Percentiles rank a stretch among this genome's conserved stretches.
These are phyloP conservation scores for Oemleria cerasiformis DNA, from an alignment of 306 rosid genomes.

Conservation along the genomic window DNA sequence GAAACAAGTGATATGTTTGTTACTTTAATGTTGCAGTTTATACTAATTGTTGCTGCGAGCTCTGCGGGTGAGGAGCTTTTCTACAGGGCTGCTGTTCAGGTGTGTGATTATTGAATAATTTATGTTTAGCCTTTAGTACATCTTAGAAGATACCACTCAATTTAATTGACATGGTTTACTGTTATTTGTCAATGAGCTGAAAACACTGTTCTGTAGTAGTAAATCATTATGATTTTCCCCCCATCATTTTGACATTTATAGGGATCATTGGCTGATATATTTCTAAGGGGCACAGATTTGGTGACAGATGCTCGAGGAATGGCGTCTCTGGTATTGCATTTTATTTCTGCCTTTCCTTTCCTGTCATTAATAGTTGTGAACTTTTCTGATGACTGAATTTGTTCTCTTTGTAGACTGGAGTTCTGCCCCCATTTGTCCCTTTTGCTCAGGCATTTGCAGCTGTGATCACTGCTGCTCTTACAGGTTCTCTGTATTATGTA, in stretches of 20 bases:
- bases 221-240: conserved; percentile 2
- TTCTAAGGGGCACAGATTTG: conserved; percentile 75
- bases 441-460: conserved; percentile 99
- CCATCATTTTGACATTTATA: conserved; percentile 22
- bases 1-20: conserved; percentile 13
- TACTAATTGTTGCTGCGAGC: conserved; percentile 92
- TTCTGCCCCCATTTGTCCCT: conserved; percentile 89
- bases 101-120: conserved; percentile 23
- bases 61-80: conserved; percentile 98
- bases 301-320: conserved; percentile 73
- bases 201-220: conserved; percentile 4
- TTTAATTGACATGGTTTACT: not conserved
- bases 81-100: conserved; percentile 99
- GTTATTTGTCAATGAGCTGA: not conserved
- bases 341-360: not conserved
- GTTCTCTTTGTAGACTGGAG: conserved; percentile 59
- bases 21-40: conserved; percentile 50
- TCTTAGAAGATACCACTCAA: not conserved
- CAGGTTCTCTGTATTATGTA: conserved; percentile 85
- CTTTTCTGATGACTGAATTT: conserved; percentile 20
- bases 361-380: conserved; percentile 6
- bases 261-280: conserved; percentile 95
- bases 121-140: not conserved
- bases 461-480: conserved; percentile 80
- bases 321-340: conserved; percentile 74